phyloP scores from a whole-genome alignment of 2,329 filamentous ascomycete species.

The Albophoma yamanashiensis region DNA sequence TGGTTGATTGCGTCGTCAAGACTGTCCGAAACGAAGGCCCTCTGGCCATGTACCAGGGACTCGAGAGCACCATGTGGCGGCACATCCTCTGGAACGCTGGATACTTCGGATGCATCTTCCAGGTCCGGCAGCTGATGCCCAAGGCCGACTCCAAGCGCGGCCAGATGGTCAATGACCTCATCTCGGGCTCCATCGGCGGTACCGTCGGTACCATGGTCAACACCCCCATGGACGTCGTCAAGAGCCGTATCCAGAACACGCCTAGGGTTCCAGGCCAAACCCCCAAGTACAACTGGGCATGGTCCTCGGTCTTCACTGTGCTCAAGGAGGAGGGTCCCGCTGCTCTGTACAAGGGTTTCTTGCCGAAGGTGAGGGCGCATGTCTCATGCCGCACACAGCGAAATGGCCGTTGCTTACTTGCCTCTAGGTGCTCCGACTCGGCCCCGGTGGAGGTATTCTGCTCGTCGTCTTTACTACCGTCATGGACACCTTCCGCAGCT shows the following conservation, averaged over 20 bases:
- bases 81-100: constrained; percentile 85
- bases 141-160: constrained; percentile 67
- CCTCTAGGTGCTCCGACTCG: constrained; percentile 33
- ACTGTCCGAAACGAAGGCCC: constrained; percentile 75
- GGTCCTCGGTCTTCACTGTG: constrained; percentile 74
- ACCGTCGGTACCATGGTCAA: constrained; percentile 85
- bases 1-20: constrained; percentile 70
- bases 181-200: constrained; percentile 80
- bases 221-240: constrained; percentile 95
- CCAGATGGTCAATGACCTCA: constrained; percentile 78
- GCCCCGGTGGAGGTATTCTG: constrained; percentile 54
- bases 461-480: constrained; percentile 80
- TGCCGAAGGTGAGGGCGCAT: constrained; percentile 79
- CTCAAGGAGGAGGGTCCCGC: constrained; percentile 86
- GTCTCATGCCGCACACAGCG: constrained; percentile 14
- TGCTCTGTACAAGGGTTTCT: constrained; percentile 94
- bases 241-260: constrained; percentile 94
- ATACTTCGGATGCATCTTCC: constrained; percentile 98
- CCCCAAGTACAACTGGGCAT: constrained; percentile 99
- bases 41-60: constrained; percentile 87
- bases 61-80: constrained; percentile 94
- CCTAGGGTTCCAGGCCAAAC: constrained; percentile 68
- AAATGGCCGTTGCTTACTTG: constrained; percentile 3
- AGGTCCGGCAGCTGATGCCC: constrained; percentile 78
- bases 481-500: constrained; percentile 82